Evolutionary conservation across 73 alveolate species (phyloP).

Genomic region (Paramecium pentaurelia): DNA sequence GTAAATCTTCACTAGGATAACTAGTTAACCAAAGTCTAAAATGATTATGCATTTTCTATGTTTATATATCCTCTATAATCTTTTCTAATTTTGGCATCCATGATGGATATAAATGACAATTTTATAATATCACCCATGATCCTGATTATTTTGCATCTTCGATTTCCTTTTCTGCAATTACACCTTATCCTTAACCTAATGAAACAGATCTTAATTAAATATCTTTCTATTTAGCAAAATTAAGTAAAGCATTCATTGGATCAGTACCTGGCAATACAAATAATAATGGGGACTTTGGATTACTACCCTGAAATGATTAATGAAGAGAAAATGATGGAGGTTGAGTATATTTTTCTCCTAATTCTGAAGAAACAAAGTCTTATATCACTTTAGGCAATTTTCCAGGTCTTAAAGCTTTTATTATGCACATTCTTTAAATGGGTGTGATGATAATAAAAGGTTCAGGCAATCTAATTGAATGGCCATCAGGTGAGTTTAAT

Average conservation of each 20-base stretch:
- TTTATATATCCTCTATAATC: neutral
- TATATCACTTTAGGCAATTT: constrained; percentile 48
- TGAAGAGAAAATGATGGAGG: constrained; percentile 95
- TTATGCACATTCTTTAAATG: constrained; percentile 46
- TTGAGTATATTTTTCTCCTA: constrained; percentile 83
- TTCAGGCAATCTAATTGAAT: constrained; percentile 37
- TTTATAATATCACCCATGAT: neutral
- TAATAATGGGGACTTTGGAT: constrained; percentile 90
- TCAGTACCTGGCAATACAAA: constrained; percentile 99
- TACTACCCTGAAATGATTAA: constrained; percentile 78
- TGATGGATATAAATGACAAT: neutral
- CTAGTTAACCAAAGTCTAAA: constrained; percentile 97
- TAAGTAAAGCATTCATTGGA: constrained; percentile 91
- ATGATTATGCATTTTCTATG: constrained; percentile 12
- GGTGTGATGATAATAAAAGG: constrained; percentile 41
- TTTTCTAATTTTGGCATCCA: constrained; percentile 81
- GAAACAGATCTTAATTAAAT: constrained; percentile 88
- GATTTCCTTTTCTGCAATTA: constrained; percentile 94
- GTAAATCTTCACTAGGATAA: constrained; percentile 94
- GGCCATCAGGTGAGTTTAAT: constrained; percentile 51
- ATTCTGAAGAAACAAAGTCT: constrained; percentile 45
- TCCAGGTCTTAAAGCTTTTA: constrained; percentile 63
- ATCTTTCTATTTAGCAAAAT: constrained; percentile 90
- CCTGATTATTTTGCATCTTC: constrained; percentile 76
- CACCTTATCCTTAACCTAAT: constrained; percentile 97